Evolutionary conservation across 2,329 filamentous ascomycete genomes (phyloP), one percentile per base, ranked within the genome.

Genomic region (Phyllosticta capitalensis): DNA sequence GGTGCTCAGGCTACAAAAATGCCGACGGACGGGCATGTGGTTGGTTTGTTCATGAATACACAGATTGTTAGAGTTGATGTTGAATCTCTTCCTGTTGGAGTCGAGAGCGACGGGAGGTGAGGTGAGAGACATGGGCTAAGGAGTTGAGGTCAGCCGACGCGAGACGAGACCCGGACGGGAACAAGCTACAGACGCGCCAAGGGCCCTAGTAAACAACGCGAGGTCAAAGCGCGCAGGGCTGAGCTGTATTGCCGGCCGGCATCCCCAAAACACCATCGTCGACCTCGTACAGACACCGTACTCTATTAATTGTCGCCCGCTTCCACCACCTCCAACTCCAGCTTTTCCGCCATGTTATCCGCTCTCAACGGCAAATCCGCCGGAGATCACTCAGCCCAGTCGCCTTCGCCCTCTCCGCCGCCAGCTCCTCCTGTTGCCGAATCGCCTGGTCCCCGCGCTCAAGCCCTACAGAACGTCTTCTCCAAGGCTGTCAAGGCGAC

Each of bases 381-480:
- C 26, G 52, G 21, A 45, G 53, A 67, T 3, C 56, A 65, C 17
- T n/a, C 38, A n/a, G 38, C 17, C 17, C 9, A 10, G 10, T 38
- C 71, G 38, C 73, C 72, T 61, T 76, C 74, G 12, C 78, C 79
- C 2, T 83, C 81, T 30, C 81, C 81, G 10, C 75, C 75, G 3
- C 75, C 76, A 12, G 72, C 76, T n/a, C 78, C 81, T 5, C 81
- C 83, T 12, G 72, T 81, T 56, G 72, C 81, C 51, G 72, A 78
- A 30, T 73, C 81, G 1, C 83, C 82, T 2, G 83, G 83, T 30
- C 81, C 79, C 24, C 83, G 83, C 72, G 83, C 83, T 22, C 76
- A 80, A 53, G 80, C 80, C 54, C 75, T 87, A 7, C 78, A 82
- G 65, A 81, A 83, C 64, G 77, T 86, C 63, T 86, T 84, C 73